Evolutionary conservation across 2,329 filamentous ascomycete species (phyloP).

Genomic region (Exophiala mesophila): DNA sequence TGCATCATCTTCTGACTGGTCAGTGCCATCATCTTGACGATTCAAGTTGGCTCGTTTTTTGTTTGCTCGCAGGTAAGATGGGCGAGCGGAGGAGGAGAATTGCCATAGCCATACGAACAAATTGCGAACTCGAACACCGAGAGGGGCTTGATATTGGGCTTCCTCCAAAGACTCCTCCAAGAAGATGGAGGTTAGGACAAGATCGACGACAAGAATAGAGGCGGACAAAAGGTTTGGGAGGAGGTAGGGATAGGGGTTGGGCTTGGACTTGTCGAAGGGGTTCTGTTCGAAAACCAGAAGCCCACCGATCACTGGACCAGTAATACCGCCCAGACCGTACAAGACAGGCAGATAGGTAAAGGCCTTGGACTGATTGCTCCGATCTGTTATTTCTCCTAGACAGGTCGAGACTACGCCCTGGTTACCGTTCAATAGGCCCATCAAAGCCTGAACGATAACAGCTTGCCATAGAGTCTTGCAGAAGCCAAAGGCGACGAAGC

Average conservation of each 20-base stretch:
- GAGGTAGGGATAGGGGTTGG: slow-evolving; percentile 71
- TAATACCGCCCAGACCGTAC: slow-evolving; percentile 92
- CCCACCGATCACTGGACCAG: slow-evolving; percentile 86
- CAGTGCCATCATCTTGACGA: slow-evolving; percentile 6
- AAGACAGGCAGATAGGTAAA: slow-evolving; percentile 94
- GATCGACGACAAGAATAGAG: slow-evolving; percentile 63
- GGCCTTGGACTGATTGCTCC: slow-evolving; percentile 86
- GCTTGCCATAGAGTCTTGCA: slow-evolving; percentile 79
- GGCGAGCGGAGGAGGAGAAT: slow-evolving; percentile 55
- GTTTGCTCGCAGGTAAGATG: slow-evolving; percentile 51
- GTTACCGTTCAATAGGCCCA: slow-evolving; percentile 94
- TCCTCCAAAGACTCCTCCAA: slow-evolving; percentile 81
- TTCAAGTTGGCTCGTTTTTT: slow-evolving; percentile 8
- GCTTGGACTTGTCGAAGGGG: slow-evolving; percentile 48
- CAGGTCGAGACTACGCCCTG: slow-evolving; percentile 91
- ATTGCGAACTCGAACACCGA: slow-evolving; percentile 54
- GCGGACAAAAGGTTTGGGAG: slow-evolving; percentile 78
- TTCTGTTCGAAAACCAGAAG: slow-evolving; percentile 65
- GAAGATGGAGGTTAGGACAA: slow-evolving; percentile 70
- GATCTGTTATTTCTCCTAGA: slow-evolving; percentile 88
- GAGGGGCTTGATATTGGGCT: slow-evolving; percentile 55
- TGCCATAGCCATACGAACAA: slow-evolving; percentile 67
- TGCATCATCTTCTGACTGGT: slow-evolving; percentile 23
- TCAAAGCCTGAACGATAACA: slow-evolving; percentile 75
- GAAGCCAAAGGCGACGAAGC: slow-evolving; percentile 83